Conservation (phyloP, 768 basidiomycete genomes). For the Lyophyllum atratum region DNA sequence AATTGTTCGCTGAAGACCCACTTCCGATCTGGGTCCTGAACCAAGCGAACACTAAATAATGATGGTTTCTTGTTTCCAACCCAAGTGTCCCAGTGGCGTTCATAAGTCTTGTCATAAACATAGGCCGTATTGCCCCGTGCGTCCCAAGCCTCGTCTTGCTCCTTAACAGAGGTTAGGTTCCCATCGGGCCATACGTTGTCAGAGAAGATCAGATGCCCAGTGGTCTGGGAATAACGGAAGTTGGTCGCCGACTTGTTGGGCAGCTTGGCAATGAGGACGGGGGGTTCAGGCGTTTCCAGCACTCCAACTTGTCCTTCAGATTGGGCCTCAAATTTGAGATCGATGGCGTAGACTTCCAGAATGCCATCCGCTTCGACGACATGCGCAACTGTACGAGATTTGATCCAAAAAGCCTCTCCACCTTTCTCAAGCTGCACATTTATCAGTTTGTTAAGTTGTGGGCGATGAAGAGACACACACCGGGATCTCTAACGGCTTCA, state of each 20-base stretch:
- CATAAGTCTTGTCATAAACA: constrained; percentile 70
- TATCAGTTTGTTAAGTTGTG: neutral
- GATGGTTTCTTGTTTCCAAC: constrained; percentile 67
- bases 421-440: constrained; percentile 56
- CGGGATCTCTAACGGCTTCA: constrained; percentile 54
- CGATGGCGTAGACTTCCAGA: constrained; percentile 61
- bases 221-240: constrained; percentile 63
- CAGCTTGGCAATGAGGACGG: constrained; percentile 60
- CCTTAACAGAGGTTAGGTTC: constrained; percentile 64
- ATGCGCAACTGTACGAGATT: constrained; percentile 68
- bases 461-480: constrained; percentile 29
- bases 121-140: constrained; percentile 71
- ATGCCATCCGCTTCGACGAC: constrained; percentile 58
- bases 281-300: constrained; percentile 37
- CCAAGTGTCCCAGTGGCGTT: constrained; percentile 84
- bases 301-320: constrained; percentile 21
- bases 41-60: constrained; percentile 69
- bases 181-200: constrained; percentile 81
- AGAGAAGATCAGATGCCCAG: constrained; percentile 78
- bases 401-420: constrained; percentile 82
- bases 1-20: constrained; percentile 59
- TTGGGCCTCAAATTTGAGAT: constrained; percentile 46
- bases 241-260: constrained; percentile 69
- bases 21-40: constrained; percentile 43
- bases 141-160: constrained; percentile 72